These are phyloP conservation scores for Leishmania braziliensis DNA, from an alignment of 208 protist genomes.

Conservation along the genomic window DNA sequence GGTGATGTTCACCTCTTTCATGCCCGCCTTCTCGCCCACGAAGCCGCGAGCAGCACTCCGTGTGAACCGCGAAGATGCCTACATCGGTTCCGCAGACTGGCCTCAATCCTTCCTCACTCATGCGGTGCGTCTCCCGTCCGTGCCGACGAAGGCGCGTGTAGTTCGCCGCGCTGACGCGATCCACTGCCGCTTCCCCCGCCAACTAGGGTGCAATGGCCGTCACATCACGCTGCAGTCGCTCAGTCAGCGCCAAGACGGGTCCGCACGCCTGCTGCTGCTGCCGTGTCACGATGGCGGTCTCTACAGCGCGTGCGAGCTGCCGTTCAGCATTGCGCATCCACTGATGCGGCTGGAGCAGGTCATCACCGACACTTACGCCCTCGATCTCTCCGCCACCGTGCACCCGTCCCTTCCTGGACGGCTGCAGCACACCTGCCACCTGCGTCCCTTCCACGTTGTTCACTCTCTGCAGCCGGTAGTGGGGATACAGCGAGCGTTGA, in stretches of 20 bases:
- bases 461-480: slow-evolving; percentile 33
- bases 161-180: slow-evolving; percentile 24
- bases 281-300: slow-evolving; percentile 71
- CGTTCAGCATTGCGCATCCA: slow-evolving; percentile 55
- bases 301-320: slow-evolving; percentile 49
- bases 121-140: slow-evolving; percentile 34
- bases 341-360: slow-evolving; percentile 64
- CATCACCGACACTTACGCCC: slow-evolving; percentile 53
- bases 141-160: slow-evolving; percentile 23
- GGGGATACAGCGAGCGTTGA: slow-evolving; percentile 36
- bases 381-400: slow-evolving; percentile 27
- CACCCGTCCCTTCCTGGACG: slow-evolving; percentile 7
- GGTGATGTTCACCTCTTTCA: slow-evolving; percentile 26
- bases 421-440: slow-evolving; percentile 36
- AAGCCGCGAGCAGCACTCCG: slow-evolving; percentile 2
- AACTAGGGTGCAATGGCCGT: slow-evolving; percentile 35
- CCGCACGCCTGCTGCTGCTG: slow-evolving; percentile 39
- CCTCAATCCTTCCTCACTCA: slow-evolving; percentile 41
- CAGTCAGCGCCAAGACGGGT: slow-evolving; percentile 30
- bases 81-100: slow-evolving; percentile 36
- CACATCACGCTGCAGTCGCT: slow-evolving; percentile 36
- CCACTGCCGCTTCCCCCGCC: slow-evolving; percentile 19
- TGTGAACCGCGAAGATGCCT: slow-evolving; percentile 27
- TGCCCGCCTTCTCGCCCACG: not conserved
- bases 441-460: slow-evolving; percentile 26